Base-by-base conservation (phyloP, 495 filamentous ascomycete genomes). In the Aspergillus carlsbadensis region DNA sequence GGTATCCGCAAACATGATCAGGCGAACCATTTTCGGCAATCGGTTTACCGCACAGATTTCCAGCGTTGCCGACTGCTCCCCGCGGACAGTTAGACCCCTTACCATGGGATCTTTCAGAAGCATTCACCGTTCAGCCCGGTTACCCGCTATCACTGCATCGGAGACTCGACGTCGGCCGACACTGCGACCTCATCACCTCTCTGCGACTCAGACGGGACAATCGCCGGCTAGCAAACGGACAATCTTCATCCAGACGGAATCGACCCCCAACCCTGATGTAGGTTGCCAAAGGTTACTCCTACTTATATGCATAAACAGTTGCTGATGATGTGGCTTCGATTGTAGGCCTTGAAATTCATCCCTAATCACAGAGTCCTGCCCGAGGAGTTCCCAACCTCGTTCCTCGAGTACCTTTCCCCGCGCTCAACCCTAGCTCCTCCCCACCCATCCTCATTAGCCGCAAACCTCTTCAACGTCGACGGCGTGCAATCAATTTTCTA, bases 161-260 rank as follows among this genome's bases (percentile, higher is more conserved):
- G 73, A 78, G 56, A 62, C 70, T 26, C 71, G 69, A 58, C 73
- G 64, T 50, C 69, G 80, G 59, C 79, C 80, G 14, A 76, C 70
- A 20, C 59, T 81, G 63, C 77, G 69, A 34, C 74, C 76, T n/a
- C 56, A 73, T 33, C 77, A 79, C 49, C 77, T 78, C 54, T 73
- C 76, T 17, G 63, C 65, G 1, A 54, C 62, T 42, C 52, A 46
- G 34, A 61, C 60, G 10, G 73, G 69, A 10, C 56, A 64, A 14
- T 73, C 67, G 11, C 67, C 71, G 10, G 65, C 60, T 6, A 71
- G 79, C 53, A 78, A 76, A 56, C 89, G 94, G 34, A 91, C 86
- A 11, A 93, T 98, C 67, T 98, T 97, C 78, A 98, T 98, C 60
- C 94, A 97, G 75, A 98, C 94, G 1, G 94, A 96, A 55, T 81